Percentiles rank a stretch among this genome's conserved stretches.
Conservation (phyloP, 1,284 basidiomycete species). For the Mycosarcoma mackinlayi region DNA sequence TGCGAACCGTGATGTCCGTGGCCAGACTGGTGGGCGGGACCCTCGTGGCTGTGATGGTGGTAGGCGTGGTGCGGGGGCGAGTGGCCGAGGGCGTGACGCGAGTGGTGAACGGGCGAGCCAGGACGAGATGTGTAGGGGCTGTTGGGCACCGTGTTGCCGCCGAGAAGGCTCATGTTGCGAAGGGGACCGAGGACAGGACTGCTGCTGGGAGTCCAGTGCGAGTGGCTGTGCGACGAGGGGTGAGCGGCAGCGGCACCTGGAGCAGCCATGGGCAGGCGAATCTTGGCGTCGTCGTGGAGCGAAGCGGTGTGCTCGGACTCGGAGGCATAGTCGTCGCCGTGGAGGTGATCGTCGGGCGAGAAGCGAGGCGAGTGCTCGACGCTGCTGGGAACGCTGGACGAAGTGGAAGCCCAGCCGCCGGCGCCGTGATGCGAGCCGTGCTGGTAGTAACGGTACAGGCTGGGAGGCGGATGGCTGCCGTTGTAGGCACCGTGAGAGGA, state of each 20-base stretch:
- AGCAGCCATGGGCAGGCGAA: slow-evolving; percentile 23
- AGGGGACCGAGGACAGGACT: slow-evolving; percentile 66
- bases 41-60: slow-evolving; percentile 54
- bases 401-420: slow-evolving; percentile 54
- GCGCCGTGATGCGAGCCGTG: slow-evolving; percentile 37
- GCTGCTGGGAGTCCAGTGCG: slow-evolving; percentile 65
- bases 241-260: slow-evolving; percentile 9
- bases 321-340: slow-evolving; percentile 58
- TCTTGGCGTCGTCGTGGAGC: slow-evolving; percentile 36
- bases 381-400: slow-evolving; percentile 63
- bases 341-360: slow-evolving; percentile 59
- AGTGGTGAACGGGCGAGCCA: slow-evolving; percentile 55
- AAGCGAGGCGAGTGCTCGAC: slow-evolving; percentile 62
- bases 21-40: slow-evolving; percentile 61
- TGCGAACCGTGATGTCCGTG: slow-evolving; percentile 63
- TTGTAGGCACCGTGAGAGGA: slow-evolving; percentile 37
- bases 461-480: slow-evolving; percentile 45
- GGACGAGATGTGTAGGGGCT: slow-evolving; percentile 61
- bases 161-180: slow-evolving; percentile 65
- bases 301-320: slow-evolving; percentile 53
- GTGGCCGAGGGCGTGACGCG: slow-evolving; percentile 26
- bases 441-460: slow-evolving; percentile 51
- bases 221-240: slow-evolving; percentile 19
- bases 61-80: slow-evolving; percentile 42
- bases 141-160: slow-evolving; percentile 63